Evolutionary conservation across 768 basidiomycete genomes (phyloP).

Genomic region (Sporobolomyces phaffii): DNA sequence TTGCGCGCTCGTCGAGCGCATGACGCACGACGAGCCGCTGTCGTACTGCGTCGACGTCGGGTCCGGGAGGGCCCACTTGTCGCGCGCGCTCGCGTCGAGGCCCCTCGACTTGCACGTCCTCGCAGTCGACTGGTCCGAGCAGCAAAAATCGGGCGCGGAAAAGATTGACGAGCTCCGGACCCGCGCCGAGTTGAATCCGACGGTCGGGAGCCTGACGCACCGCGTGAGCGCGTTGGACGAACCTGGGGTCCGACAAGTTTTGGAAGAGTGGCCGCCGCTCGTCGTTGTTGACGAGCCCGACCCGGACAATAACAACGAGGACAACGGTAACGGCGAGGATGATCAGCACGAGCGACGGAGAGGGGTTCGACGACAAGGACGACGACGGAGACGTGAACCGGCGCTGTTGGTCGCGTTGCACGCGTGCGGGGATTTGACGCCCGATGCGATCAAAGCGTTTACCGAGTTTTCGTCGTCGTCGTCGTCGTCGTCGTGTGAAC

Average conservation of each 20-base stretch:
- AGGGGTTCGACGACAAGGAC: neutral
- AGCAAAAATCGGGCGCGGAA: constrained; percentile 29
- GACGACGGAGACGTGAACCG: neutral
- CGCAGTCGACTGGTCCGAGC: constrained; percentile 30
- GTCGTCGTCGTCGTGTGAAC: neutral
- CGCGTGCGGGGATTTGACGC: constrained; percentile 34
- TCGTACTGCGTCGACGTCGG: constrained; percentile 34
- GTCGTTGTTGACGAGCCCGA: neutral
- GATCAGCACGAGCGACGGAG: too few species aligned
- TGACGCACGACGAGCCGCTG: neutral
- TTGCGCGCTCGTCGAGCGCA: neutral
- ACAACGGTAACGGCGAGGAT: too few species aligned
- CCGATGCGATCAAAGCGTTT: constrained; percentile 23
- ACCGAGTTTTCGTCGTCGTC: neutral
- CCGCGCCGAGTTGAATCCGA: neutral
- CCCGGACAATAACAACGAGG: neutral
- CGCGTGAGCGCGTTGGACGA: constrained; percentile 22
- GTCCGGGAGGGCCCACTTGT: constrained; percentile 31
- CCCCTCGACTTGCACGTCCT: constrained; percentile 34
- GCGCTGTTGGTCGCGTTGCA: constrained; percentile 30
- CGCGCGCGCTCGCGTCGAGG: constrained; percentile 22
- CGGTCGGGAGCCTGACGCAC: constrained; percentile 22
- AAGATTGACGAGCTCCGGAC: constrained; percentile 6
- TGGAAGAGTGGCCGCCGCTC: constrained; percentile 19
- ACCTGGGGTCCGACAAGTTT: neutral